phyloP scores from a whole-genome alignment of 1,284 basidiomycete genomes.

The Sutorius eximius region DNA sequence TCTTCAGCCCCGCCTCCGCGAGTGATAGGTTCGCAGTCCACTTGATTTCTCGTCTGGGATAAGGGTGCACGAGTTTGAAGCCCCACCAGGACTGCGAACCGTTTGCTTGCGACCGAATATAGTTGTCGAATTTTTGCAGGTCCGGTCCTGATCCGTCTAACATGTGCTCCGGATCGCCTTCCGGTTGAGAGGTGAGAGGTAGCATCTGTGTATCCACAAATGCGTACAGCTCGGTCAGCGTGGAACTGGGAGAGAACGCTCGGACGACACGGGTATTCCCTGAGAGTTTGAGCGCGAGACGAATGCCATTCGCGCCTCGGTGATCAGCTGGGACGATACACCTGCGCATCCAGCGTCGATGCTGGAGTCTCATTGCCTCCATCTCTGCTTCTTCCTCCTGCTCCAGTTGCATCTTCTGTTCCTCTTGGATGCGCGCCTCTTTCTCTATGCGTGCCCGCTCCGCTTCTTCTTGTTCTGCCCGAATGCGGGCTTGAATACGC shows the following conservation, averaged over 20 bases:
- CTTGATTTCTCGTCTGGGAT: constrained; percentile 65
- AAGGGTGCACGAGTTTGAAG: constrained; percentile 68
- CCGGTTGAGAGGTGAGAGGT: constrained; percentile 35
- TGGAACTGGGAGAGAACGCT: constrained; percentile 51
- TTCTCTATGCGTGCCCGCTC: constrained; percentile 34
- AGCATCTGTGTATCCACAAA: constrained; percentile 62
- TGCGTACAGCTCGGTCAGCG: constrained; percentile 65
- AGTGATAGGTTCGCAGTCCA: constrained; percentile 49
- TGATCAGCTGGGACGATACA: constrained; percentile 41
- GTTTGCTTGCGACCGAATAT: constrained; percentile 36
- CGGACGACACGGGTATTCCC: constrained; percentile 61
- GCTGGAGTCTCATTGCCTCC: constrained; percentile 40
- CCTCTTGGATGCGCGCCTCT: constrained; percentile 29
- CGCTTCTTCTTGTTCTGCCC: constrained; percentile 43
- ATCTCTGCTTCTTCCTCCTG: constrained; percentile 33
- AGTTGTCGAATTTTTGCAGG: constrained; percentile 43
- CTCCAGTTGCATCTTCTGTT: constrained; percentile 34
- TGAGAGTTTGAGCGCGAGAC: constrained; percentile 70
- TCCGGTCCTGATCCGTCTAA: constrained; percentile 37
- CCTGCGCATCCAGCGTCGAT: constrained; percentile 52
- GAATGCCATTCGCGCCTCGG: constrained; percentile 39
- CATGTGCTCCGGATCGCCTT: constrained; percentile 45
- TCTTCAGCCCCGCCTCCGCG: constrained; percentile 53
- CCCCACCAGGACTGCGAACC: constrained; percentile 60
- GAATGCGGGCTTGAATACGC: constrained; percentile 54